Percentiles rank a stretch among this genome's conserved stretches.
Conservation (phyloP, 2,329 filamentous ascomycete genomes). For the Camillea tinctor region DNA sequence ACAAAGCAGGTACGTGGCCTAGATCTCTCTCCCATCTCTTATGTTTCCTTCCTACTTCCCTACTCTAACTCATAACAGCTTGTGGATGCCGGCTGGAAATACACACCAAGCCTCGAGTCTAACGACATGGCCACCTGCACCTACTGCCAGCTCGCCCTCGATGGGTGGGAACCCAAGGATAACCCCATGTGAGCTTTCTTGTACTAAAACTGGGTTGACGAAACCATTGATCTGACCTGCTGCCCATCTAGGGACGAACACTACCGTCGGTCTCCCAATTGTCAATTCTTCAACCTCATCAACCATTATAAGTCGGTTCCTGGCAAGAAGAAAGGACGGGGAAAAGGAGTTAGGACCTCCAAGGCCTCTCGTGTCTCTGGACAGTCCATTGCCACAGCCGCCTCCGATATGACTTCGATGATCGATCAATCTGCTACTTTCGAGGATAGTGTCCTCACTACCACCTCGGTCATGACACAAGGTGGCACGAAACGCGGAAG, state of each 20-base stretch:
- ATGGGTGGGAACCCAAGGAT: constrained; percentile 92
- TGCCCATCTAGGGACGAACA: constrained; percentile 72
- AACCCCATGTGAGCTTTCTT: constrained; percentile 72
- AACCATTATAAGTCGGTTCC: constrained; percentile 51
- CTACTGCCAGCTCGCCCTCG: constrained; percentile 85
- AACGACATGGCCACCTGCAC: constrained; percentile 89
- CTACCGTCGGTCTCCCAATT: constrained; percentile 72
- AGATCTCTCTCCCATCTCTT: too few relatives aligned
- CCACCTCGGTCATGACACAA: constrained; percentile 56
- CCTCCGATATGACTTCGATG: constrained; percentile 49
- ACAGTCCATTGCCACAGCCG: constrained; percentile 53
- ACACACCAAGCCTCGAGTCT: constrained; percentile 77
- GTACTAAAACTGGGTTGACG: too few relatives aligned
- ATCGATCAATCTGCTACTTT: constrained; percentile 48
- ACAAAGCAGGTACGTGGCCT: constrained; percentile 67
- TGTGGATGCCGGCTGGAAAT: constrained; percentile 91
- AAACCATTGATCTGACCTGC: constrained; percentile 15
- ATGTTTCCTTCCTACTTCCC: neutral
- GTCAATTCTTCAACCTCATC: constrained; percentile 76
- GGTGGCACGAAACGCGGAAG: constrained; percentile 50
- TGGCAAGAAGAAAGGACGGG: constrained; percentile 52
- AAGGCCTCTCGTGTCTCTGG: constrained; percentile 67
- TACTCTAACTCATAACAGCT: constrained; percentile 51
- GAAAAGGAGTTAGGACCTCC: constrained; percentile 58
- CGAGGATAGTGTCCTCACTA: constrained; percentile 62